Conservation (phyloP, 345 rosid species). For the Lepidium aucheri region DNA sequence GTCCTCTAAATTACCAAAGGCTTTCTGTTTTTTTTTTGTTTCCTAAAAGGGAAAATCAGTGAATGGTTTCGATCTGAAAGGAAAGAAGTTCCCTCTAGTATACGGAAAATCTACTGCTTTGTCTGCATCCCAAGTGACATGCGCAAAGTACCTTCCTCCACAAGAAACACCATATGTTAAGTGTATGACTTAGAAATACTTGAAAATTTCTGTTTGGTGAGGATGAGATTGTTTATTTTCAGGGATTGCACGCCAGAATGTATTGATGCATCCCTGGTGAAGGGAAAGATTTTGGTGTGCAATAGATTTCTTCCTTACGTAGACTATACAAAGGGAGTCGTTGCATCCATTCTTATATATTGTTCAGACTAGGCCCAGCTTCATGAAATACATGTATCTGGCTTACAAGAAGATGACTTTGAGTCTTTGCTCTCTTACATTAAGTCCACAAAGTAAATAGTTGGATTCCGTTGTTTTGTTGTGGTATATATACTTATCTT, state of each 20-base stretch:
- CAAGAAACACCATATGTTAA: not conserved
- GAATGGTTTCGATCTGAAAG: conserved; percentile 19
- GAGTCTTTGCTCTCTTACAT: conserved; percentile 11
- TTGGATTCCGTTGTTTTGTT: not conserved
- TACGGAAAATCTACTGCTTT: not conserved
- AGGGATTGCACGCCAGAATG: conserved; percentile 14
- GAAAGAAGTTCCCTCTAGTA: conserved; percentile 25
- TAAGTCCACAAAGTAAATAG: conserved; percentile 14
- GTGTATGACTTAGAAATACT: not conserved
- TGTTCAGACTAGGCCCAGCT: not conserved
- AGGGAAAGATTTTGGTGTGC: conserved; percentile 18
- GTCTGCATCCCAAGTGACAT: not conserved
- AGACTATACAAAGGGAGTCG: conserved; percentile 20
- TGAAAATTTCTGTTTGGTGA: not conserved
- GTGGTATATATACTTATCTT: not conserved
- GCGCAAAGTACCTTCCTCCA: not conserved
- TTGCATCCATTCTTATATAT: conserved; percentile 13
- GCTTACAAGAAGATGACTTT: not conserved
- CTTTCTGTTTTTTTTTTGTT: not conserved
- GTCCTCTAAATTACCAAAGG: not conserved
- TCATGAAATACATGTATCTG: conserved; percentile 14
- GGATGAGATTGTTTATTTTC: not conserved
- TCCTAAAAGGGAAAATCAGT: conserved; percentile 27
- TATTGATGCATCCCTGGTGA: conserved; percentile 15
- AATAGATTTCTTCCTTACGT: not conserved